Evolutionary conservation across 2,329 filamentous ascomycete species (phyloP).

Genomic region (Colletotrichum sp.): DNA sequence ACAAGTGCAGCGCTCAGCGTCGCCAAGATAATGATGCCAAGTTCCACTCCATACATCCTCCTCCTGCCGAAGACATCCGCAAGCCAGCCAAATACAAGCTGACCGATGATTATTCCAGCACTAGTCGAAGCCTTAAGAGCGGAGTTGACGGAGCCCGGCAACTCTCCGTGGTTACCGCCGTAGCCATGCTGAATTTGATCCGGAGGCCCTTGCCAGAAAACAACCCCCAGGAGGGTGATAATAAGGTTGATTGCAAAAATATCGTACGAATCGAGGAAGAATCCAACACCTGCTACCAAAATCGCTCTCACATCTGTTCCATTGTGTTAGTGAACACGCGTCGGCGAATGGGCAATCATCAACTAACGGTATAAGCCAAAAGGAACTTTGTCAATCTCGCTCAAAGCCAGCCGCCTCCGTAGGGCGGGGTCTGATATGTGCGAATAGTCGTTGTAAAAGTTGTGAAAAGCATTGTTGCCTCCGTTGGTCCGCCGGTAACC

Average conservation of each 20-base stretch:
- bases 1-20: slow-evolving; percentile 72
- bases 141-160: slow-evolving; percentile 71
- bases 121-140: slow-evolving; percentile 84
- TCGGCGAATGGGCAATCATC: background rate
- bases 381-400: slow-evolving; percentile 79
- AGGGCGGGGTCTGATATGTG: slow-evolving; percentile 76
- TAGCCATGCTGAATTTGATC: slow-evolving; percentile 46
- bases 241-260: slow-evolving; percentile 83
- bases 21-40: slow-evolving; percentile 73
- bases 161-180: slow-evolving; percentile 55
- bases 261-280: slow-evolving; percentile 83
- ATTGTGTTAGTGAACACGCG: background rate
- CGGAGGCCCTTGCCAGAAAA: slow-evolving; percentile 67
- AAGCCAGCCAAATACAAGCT: slow-evolving; percentile 77
- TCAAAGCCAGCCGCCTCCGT: slow-evolving; percentile 74
- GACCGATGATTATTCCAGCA: slow-evolving; percentile 78
- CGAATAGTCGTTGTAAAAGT: slow-evolving; percentile 73
- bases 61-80: slow-evolving; percentile 79
- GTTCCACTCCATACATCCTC: slow-evolving; percentile 81
- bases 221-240: slow-evolving; percentile 74
- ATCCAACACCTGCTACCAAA: slow-evolving; percentile 79
- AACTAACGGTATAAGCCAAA: slow-evolving; percentile 72
- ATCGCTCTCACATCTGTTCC: slow-evolving; percentile 71
- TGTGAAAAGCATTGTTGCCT: slow-evolving; percentile 74
- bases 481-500: slow-evolving; percentile 52